Evolutionary conservation across 805 yeast genomes (phyloP), one percentile per base, ranked within the genome.

Genomic region (Candida methanosorbosa): DNA sequence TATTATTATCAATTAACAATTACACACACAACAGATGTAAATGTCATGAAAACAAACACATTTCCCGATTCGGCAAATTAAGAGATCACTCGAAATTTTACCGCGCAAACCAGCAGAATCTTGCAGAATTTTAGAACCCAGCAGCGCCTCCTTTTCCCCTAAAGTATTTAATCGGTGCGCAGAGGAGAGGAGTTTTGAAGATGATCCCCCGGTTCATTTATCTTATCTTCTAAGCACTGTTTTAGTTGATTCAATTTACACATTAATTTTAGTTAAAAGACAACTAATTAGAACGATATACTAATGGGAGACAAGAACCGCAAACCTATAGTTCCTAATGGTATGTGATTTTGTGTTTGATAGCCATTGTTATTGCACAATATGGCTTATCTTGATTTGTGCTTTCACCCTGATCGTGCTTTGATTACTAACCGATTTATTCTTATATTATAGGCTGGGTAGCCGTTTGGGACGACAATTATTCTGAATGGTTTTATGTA

Each of bases 401-500:
- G 9, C 23, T 21, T 8, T 21, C 23, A 21, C 7, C 11, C 11
- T n/a, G n/a, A n/a, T n/a, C n/a, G n/a, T n/a, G n/a, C n/a, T n/a
- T n/a, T n/a, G n/a, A n/a, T n/a, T 18, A 18, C 30, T 29, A 29
- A 29, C 23, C 5, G 6, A n/a, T 19, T 9, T 6, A n/a, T n/a
- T n/a, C 13, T 15, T 13, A 5, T 16, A 18, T 11, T 20, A 17
- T 13, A 32, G 83, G 88, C 4, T 81, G 88, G 88, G 60, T 77
- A 39, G 80, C 92, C 29, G 76, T 78, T 33, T 78, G 72, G 59
- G 87, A 81, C 50, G 78, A 76, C 9, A 65, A 77, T 38, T 81
- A 81, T 52, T 66, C 44, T 45, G 58, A 54, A 69, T 85, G 79
- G 78, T 90, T 78, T 56, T 90, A 78, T 49, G 95, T 90, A n/a